Base-by-base conservation (phyloP, 306 rosid species). In the Astragalus glycyphyllos region DNA sequence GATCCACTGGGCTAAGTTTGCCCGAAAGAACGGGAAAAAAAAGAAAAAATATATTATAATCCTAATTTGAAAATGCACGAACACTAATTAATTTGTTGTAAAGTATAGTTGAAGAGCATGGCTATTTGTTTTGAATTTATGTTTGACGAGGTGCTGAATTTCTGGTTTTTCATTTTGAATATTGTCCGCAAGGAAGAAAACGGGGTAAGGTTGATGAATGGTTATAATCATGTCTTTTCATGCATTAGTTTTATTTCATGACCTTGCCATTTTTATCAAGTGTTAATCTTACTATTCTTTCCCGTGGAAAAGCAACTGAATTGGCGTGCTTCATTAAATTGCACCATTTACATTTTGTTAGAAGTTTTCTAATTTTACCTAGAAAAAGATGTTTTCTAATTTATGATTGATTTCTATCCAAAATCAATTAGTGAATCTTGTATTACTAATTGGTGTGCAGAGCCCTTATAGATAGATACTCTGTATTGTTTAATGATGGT, bases 1-100 rank as follows among this genome's bases (percentile, higher is more conserved):
- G 97, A 87, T 70, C 84, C 92, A 38, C 65, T 81, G 50, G 79
- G n/a, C n/a, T n/a, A n/a, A n/a, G n/a, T n/a, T n/a, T n/a, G n/a
- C n/a, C n/a, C n/a, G n/a, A n/a, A n/a, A n/a, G n/a, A n/a, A n/a
- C n/a, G n/a, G n/a, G n/a, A n/a, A n/a, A n/a, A n/a, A n/a, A n/a
- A n/a, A n/a, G n/a, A n/a, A n/a, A n/a, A n/a, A n/a, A n/a, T n/a
- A n/a, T n/a, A n/a, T n/a, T n/a, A n/a, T n/a, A n/a, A n/a, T n/a
- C n/a, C n/a, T n/a, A n/a, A n/a, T n/a, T 32, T 57, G 50, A 7
- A n/a, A 71, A 71, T 80, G 41, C n/a, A 15, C 71, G 35, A 49
- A 65, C 16, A 34, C 17, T 40, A 4, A 53, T 72, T 65, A 37
- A 59, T 68, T 37, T 67, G 77, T 70, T 66, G 78, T 57, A 20